These are phyloP conservation scores for Carex cristatella DNA, from an alignment of 176 grass and related monocot species.

Conservation along the genomic window DNA sequence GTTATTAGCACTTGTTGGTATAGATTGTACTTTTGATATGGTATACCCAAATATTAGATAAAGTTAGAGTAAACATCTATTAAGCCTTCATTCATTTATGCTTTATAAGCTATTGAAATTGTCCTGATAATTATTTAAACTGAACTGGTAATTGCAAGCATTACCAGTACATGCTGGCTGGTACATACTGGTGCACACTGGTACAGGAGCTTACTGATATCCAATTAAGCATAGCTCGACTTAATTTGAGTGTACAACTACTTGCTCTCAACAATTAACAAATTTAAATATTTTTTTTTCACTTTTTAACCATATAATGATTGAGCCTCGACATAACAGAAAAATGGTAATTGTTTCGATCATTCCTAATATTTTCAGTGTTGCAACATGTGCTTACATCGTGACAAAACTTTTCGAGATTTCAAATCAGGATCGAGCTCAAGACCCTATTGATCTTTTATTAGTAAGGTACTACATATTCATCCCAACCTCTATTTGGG, in stretches of 20 bases:
- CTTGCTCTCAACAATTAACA: background rate
- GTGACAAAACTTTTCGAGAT: constrained; percentile 70
- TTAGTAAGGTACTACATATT: constrained; percentile 66
- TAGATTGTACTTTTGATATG: background rate
- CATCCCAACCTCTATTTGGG: background rate
- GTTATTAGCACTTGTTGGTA: background rate
- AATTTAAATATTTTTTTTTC: background rate
- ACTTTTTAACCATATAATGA: background rate
- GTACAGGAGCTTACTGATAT: background rate
- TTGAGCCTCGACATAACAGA: background rate
- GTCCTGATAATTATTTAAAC: background rate
- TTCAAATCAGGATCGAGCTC: constrained; percentile 35
- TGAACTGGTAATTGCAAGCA: background rate
- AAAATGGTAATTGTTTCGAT: background rate
- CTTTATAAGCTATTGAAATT: background rate
- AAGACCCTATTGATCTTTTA: constrained; percentile 67
- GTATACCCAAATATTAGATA: background rate
- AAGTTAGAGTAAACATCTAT: background rate
- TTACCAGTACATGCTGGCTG: background rate
- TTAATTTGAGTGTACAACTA: background rate
- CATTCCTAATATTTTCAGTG: constrained; percentile 39
- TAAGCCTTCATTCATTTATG: background rate
- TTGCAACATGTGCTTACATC: constrained; percentile 75
- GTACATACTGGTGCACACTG: too few species aligned
- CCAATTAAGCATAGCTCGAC: background rate